Base-by-base conservation (phyloP, 257 asterid genomes). In the Nicotiana noctiflora region DNA sequence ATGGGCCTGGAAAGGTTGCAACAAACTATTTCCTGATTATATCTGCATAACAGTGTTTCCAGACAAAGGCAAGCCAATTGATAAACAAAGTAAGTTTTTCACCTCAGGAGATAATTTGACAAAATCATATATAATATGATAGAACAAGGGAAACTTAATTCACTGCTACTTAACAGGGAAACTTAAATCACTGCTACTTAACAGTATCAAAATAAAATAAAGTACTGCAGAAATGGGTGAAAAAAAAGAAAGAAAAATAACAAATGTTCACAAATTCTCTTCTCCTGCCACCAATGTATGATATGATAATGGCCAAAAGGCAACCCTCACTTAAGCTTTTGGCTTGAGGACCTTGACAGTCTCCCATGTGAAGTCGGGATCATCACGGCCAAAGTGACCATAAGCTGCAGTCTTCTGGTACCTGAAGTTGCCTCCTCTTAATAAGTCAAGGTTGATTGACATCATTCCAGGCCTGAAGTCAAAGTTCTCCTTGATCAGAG, bases 391-490 rank as follows among this genome's bases (percentile, higher is more conserved):
- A 83, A 93, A 93, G 82, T 93, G 98, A 62, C 98, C 98, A 29
- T 93, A 93, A 18, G 98, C 98, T 61, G 98, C 98, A 57, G 97
- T 92, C 89, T 93, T 93, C 90, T 93, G 98, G 81, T 88, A 93
- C 93, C 98, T 92, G 82, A 57, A 83, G 81, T 90, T 90, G 53
- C 97, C 97, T 56, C 98, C 98, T 86, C 96, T 92, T 90, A 72
- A 79, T 91, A 93, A 79, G 82, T 93, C 98, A 18, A 93, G 97
- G 75, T 92, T 90, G 83, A 93, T 93, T 44, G 98, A 93, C 3
- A 93, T 93, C 98, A 93, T 92, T 61, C 98, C 98, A 3, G 98
- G 98, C 93, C 98, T 92, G 49, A 93, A 93, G 88, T 93, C 97
- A 8, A 93, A 93, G 88, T 80, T 90, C 86, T 92, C 96, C 91